Evolutionary conservation across 352 stramenopile species (phyloP).

Genomic region (Globisporangium viniferum): DNA sequence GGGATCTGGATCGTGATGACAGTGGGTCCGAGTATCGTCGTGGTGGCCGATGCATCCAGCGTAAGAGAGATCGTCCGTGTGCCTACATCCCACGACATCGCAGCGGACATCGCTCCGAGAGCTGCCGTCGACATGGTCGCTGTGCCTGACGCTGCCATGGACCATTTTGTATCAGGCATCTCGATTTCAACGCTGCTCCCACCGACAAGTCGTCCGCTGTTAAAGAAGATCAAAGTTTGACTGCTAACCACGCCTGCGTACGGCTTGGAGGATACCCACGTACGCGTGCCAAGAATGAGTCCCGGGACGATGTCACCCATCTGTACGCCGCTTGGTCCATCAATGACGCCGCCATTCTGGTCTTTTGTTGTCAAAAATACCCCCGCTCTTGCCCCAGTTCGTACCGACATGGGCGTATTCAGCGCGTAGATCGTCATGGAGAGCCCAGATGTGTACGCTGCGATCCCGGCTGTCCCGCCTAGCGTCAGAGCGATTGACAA

Average conservation of each 20-base stretch:
- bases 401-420: slow-evolving; percentile 39
- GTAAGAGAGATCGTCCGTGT: slow-evolving; percentile 33
- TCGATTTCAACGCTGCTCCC: slow-evolving; percentile 42
- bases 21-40: slow-evolving; percentile 27
- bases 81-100: slow-evolving; percentile 29
- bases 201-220: slow-evolving; percentile 32
- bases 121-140: slow-evolving; percentile 34
- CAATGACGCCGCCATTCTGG: slow-evolving; percentile 34
- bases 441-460: slow-evolving; percentile 26
- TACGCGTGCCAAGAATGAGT: slow-evolving; percentile 38
- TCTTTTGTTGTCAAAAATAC: slow-evolving; percentile 45
- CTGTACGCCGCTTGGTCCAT: slow-evolving; percentile 38
- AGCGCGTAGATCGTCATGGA: slow-evolving; percentile 37
- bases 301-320: slow-evolving; percentile 45
- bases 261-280: slow-evolving; percentile 38
- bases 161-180: slow-evolving; percentile 45
- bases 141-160: slow-evolving; percentile 19
- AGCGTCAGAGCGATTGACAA: slow-evolving; percentile 21
- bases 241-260: slow-evolving; percentile 47
- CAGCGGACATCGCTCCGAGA: slow-evolving; percentile 24
- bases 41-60: slow-evolving; percentile 15
- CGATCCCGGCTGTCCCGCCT: slow-evolving; percentile 19
- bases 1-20: slow-evolving; percentile 30
- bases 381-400: slow-evolving; percentile 17
- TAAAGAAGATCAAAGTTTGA: slow-evolving; percentile 46